Evolutionary conservation across 768 basidiomycete species (phyloP), one percentile per base, ranked within the genome.

Genomic region (Gymnopilus junonius): DNA sequence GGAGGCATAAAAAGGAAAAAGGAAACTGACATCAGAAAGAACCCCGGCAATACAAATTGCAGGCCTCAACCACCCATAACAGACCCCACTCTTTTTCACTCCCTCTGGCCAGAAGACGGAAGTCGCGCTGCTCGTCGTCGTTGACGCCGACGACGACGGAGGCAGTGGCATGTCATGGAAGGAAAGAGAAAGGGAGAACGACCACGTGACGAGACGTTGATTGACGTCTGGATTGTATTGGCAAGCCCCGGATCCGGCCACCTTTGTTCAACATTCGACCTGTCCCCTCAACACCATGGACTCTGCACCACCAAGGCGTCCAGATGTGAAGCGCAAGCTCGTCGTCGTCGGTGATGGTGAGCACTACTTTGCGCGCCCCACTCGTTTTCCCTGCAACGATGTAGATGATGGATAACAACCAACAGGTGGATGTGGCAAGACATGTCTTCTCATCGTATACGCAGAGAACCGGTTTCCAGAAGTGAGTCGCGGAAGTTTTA

Each of bases 391-490:
- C 17, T 31, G 12, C n/a, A 51, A 32, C 29, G 23, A 42, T 51
- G 54, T 50, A 57, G 45, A 58, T 55, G 50, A 39, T 4, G 40
- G 53, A 25, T 58, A 61, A 61, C 48, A 32, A 51, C 48, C 67
- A 60, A 69, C 74, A 91, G 90, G 91, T 76, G 91, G 92, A 63
- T 93, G 92, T 73, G 92, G 92, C 71, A 94, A 97, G 87, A 97
- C 95, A 50, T 97, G 95, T 84, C 83, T 97, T 63, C 87, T 97
- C 69, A 97, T 97, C 71, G 95, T 96, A 37, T 97, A 97, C 73
- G 95, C 95, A 23, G 94, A 97, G 78, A 97, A 97, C 75, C 87
- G 95, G 40, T 97, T 97, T 72, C 95, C 95, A 45, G 95, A 97
- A 85, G 94, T 96, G 79, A 73, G 76, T 69, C 10, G 8, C 20